These are phyloP conservation scores for Primulina eburnea DNA, from an alignment of 257 asterid species.

Conservation along the genomic window DNA sequence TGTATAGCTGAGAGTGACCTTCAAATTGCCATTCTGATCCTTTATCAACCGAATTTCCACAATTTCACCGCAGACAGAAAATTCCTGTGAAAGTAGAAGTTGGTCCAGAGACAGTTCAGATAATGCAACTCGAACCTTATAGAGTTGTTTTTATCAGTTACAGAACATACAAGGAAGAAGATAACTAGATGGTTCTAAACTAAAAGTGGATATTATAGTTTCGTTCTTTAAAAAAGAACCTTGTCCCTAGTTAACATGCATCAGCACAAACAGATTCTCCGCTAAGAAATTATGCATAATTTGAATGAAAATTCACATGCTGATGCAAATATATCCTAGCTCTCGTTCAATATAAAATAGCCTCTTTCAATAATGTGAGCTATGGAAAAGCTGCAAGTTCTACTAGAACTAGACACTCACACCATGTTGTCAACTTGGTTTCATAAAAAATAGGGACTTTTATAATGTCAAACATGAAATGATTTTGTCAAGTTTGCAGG, in stretches of 20 bases:
- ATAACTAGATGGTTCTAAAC: not conserved
- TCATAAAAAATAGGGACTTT: not conserved
- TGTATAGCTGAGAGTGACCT: slow-evolving; percentile 43
- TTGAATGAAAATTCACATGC: slow-evolving; percentile 10
- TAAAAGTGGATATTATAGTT: slow-evolving; percentile 4
- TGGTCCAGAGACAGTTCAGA: slow-evolving; percentile 11
- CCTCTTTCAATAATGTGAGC: slow-evolving; percentile 9
- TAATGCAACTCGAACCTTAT: slow-evolving; percentile 12
- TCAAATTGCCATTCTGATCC: slow-evolving; percentile 57
- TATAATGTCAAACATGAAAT: not conserved
- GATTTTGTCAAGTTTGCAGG: not conserved
- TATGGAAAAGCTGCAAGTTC: not conserved
- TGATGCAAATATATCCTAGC: slow-evolving; percentile 16
- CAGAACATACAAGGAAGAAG: slow-evolving; percentile 1
- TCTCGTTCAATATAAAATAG: slow-evolving; percentile 10
- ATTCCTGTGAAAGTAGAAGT: slow-evolving; percentile 46
- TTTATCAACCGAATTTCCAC: slow-evolving; percentile 63
- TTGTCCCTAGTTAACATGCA: slow-evolving; percentile 12
- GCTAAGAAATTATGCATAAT: slow-evolving; percentile 1
- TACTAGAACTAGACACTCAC: slow-evolving; percentile 12
- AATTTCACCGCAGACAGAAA: slow-evolving; percentile 76
- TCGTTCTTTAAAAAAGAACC: not conserved
- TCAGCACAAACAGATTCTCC: not conserved
- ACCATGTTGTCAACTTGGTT: slow-evolving; percentile 1
- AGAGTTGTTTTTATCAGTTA: slow-evolving; percentile 17